phyloP scores from a whole-genome alignment of 805 yeast genomes.

The Metschnikowia hibisci region DNA sequence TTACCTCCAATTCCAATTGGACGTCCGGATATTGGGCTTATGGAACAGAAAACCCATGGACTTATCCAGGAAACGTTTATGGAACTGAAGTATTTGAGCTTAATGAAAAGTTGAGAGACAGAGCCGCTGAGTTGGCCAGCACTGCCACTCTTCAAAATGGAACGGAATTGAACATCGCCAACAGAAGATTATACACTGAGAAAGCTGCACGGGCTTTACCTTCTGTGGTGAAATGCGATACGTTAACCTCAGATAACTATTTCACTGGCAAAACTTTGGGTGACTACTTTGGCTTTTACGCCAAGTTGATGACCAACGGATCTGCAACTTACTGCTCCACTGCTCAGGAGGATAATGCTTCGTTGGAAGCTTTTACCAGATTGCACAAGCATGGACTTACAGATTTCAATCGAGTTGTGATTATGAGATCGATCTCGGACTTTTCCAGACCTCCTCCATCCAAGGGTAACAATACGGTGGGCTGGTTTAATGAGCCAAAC shows the following conservation, averaged over 20 bases:
- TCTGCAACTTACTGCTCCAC: conserved; percentile 57
- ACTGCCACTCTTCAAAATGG: conserved; percentile 44
- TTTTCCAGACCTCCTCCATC: conserved; percentile 52
- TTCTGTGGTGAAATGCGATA: conserved; percentile 50
- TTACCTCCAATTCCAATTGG: conserved; percentile 44
- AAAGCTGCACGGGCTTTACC: conserved; percentile 51
- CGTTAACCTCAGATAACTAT: conserved; percentile 57
- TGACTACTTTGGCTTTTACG: conserved; percentile 46
- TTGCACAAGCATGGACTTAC: conserved; percentile 51
- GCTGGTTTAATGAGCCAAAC: conserved; percentile 45
- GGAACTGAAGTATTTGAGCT: conserved; percentile 66
- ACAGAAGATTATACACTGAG: conserved; percentile 46
- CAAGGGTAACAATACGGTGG: conserved; percentile 40
- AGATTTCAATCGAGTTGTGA: conserved; percentile 53
- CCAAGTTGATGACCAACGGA: conserved; percentile 52
- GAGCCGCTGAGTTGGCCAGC: conserved; percentile 51
- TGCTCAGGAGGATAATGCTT: conserved; percentile 67
- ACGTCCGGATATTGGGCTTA: conserved; percentile 55
- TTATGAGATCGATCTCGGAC: conserved; percentile 61
- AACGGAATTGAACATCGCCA: conserved; percentile 38
- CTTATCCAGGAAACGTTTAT: conserved; percentile 52
- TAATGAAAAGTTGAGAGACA: conserved; percentile 54
- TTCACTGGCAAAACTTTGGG: conserved; percentile 52
- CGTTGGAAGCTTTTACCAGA: conserved; percentile 56
- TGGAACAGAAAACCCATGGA: conserved; percentile 46